phyloP scores from a whole-genome alignment of 768 basidiomycete genomes.

The Trichaptum fuscoviolaceum region DNA sequence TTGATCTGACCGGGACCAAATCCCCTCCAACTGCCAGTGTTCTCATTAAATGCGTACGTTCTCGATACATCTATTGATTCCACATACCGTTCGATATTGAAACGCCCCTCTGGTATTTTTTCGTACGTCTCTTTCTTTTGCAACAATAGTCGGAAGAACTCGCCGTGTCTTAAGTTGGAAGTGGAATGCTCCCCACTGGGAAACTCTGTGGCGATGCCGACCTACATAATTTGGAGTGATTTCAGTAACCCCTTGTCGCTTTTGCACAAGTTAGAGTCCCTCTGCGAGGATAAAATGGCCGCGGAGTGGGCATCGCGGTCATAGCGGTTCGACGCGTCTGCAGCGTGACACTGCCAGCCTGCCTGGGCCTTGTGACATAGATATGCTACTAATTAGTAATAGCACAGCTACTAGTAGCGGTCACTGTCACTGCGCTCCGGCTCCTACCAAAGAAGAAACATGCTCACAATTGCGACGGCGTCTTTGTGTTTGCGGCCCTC shows the following conservation, averaged over 20 bases:
- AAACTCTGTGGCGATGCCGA: slow-evolving; percentile 35
- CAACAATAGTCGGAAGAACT: slow-evolving; percentile 33
- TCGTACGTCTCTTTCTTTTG: slow-evolving; percentile 27
- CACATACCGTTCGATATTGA: slow-evolving; percentile 28
- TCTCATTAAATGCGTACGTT: background rate
- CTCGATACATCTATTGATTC: background rate
- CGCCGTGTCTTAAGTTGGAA: slow-evolving; percentile 29
- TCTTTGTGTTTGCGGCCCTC: background rate
- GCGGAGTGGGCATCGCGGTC: too few relatives aligned
- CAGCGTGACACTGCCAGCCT: too few relatives aligned
- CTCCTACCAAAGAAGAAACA: background rate
- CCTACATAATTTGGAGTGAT: slow-evolving; percentile 16
- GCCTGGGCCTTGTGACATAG: too few relatives aligned
- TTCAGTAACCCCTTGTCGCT: too few relatives aligned
- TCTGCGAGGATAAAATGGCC: too few relatives aligned
- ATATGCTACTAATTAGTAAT: too few relatives aligned
- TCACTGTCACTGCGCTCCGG: too few relatives aligned
- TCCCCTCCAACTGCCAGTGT: slow-evolving; percentile 22
- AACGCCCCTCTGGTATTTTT: slow-evolving; percentile 24
- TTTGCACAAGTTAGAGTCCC: too few relatives aligned
- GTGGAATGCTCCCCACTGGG: slow-evolving; percentile 26
- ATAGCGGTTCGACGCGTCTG: too few relatives aligned
- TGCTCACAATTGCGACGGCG: background rate
- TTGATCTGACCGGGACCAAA: slow-evolving; percentile 24
- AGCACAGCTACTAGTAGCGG: too few relatives aligned